Evolutionary conservation across 1,139 yeast species (phyloP).

Genomic region (Hemisphaericaspora lyxosophila): DNA sequence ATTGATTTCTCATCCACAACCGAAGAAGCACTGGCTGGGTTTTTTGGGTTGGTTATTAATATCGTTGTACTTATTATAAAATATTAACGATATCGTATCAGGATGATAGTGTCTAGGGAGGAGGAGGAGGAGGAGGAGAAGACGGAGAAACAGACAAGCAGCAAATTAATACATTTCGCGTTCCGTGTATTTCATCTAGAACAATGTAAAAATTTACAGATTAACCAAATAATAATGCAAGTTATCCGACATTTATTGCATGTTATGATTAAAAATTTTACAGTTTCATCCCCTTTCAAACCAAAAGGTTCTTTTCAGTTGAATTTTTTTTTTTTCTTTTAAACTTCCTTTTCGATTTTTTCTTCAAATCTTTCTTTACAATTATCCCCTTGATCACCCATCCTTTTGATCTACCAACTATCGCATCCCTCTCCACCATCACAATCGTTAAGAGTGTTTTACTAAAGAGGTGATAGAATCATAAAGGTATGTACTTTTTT

Average conservation of each 20-base stretch:
- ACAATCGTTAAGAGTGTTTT: background rate
- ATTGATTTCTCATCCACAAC: background rate
- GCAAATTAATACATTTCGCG: background rate
- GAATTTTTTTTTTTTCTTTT: background rate
- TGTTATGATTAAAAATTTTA: background rate
- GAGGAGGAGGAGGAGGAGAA: no score
- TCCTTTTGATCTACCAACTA: background rate
- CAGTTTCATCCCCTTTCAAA: slow-evolving; percentile 1
- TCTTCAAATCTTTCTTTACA: slow-evolving; percentile 1
- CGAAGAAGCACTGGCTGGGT: background rate
- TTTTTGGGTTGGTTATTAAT: no score
- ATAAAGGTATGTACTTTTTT: background rate
- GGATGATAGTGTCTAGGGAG: no score
- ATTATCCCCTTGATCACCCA: background rate
- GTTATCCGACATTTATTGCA: background rate
- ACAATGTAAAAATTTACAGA: background rate
- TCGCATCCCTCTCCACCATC: background rate
- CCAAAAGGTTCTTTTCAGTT: background rate
- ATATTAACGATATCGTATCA: no score
- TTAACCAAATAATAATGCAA: background rate
- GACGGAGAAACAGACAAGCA: no score
- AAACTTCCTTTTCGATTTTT: background rate
- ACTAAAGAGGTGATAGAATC: background rate
- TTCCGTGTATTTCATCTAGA: background rate
- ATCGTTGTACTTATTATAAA: no score